Evolutionary conservation across 225 moss, liverwort and hornwort genomes (phyloP), one percentile per base, ranked within the genome.

Genomic region (Marchantia paleacea): DNA sequence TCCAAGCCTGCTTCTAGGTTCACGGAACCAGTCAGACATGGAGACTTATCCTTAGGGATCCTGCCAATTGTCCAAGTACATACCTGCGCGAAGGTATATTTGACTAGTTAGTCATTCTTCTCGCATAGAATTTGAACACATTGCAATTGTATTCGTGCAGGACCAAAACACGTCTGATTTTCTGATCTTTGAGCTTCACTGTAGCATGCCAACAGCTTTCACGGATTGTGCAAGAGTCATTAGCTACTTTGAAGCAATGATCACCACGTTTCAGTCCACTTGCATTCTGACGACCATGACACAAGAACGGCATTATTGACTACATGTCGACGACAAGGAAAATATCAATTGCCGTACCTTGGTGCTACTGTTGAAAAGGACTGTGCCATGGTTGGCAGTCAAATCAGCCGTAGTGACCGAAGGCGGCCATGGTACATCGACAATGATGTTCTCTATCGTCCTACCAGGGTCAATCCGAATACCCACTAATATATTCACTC

Each of bases 21-120:
- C 81, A 99, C 83, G 64, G 85, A 89, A 52, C 99, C 99, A 68
- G 85, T 91, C 70, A 99, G 69, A 82, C 99, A 95, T 53, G 99
- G 99, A 75, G 95, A 89, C 80, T 92, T 99, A 70, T 99, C 99
- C 80, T 94, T 99, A 52, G 94, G 95, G 83, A 99, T 90, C 58
- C 92, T 90, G 68, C 99, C 99, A 69, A 99, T 70, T 28, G 88
- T 90, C 99, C 99, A 99, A 31, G 90, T 91, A 75, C 90, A 90
- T 66, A 91, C 85, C 97, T 99, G 94, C 75, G 92, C 75, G 87
- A 84, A 81, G 52, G 28, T 15, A 22, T 49, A 26, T 30, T 54
- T 12, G 13, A 39, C 9, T 10, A 24, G 16, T 51, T 48, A 51
- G 71, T 12, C 14, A 25, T 7, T 13, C 31, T 68, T 4, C 9